A percentile compares a stretch with the other conserved stretches of the same genome.
These are phyloP conservation scores for Fusarium mundagurra DNA, from an alignment of 2,329 filamentous ascomycete species.

Conservation along the genomic window DNA sequence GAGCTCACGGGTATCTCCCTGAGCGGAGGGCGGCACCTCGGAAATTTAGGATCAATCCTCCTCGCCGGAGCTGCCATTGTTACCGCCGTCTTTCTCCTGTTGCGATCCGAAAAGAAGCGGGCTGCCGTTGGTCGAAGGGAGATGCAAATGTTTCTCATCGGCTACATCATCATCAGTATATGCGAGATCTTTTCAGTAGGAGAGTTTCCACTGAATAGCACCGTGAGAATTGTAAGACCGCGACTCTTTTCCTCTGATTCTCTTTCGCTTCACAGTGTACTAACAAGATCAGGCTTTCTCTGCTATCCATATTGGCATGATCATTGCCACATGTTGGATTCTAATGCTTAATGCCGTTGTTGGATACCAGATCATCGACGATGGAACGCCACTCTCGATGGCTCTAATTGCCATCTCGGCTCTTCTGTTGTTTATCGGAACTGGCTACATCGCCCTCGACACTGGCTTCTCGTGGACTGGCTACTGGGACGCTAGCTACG, in stretches of 20 bases:
- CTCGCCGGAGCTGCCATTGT: conserved; percentile 81
- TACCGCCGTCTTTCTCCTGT: conserved; percentile 72
- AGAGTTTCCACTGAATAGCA: conserved; percentile 78
- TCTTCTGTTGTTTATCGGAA: conserved; percentile 80
- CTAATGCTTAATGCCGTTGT: conserved; percentile 91
- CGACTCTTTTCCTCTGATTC: neutral
- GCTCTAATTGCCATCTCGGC: conserved; percentile 79
- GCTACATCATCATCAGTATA: conserved; percentile 87
- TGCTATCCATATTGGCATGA: conserved; percentile 88
- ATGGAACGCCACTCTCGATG: conserved; percentile 87
- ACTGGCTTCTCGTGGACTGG: conserved; percentile 88
- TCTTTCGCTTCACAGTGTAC: neutral
- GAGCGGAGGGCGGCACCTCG: conserved; percentile 71
- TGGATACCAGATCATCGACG: conserved; percentile 92
- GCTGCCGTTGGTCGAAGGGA: conserved; percentile 95
- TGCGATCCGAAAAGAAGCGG: conserved; percentile 86
- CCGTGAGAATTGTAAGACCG: conserved; percentile 74
- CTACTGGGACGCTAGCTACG: conserved; percentile 73
- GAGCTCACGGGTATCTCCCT: conserved; percentile 79
- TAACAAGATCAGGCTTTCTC: conserved; percentile 75
- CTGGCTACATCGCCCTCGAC: conserved; percentile 94
- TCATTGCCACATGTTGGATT: conserved; percentile 89
- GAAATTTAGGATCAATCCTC: conserved; percentile 93
- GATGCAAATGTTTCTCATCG: conserved; percentile 92
- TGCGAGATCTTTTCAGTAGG: conserved; percentile 98